Evolutionary conservation across 495 filamentous ascomycete species (phyloP).

Genomic region (Alectoria sarmentosa): DNA sequence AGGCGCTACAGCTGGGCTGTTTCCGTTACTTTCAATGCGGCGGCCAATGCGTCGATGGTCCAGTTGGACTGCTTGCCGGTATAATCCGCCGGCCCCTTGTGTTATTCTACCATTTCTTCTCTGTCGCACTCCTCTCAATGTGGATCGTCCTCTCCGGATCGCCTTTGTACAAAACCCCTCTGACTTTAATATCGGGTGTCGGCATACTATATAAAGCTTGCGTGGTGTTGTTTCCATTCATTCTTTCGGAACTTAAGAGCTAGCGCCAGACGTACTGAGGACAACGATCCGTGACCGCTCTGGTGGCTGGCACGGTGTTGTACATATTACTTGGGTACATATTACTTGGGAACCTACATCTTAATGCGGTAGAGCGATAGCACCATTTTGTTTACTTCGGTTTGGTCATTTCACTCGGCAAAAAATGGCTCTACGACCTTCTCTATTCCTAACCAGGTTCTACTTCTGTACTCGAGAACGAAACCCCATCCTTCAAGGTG

Average conservation of each 20-base stretch:
- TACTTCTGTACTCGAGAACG: too few relatives aligned
- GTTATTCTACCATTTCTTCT: constrained; percentile 89
- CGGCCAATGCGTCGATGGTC: constrained; percentile 60
- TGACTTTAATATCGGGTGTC: constrained; percentile 52
- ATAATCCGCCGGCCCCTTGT: constrained; percentile 70
- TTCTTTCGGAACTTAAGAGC: constrained; percentile 50
- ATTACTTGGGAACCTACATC: background rate
- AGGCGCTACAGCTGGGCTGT: constrained; percentile 79
- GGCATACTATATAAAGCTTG: constrained; percentile 82
- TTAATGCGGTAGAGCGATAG: background rate
- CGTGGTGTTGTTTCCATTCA: constrained; percentile 80
- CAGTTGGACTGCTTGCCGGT: constrained; percentile 76
- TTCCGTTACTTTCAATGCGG: constrained; percentile 88
- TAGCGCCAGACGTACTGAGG: background rate
- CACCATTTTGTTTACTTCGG: too few relatives aligned
- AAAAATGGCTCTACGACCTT: too few relatives aligned
- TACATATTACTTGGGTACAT: background rate
- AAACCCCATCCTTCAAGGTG: too few relatives aligned
- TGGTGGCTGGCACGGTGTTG: background rate
- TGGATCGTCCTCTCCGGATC: constrained; percentile 59
- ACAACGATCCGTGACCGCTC: background rate
- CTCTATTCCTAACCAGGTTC: too few relatives aligned
- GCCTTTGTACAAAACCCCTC: constrained; percentile 52
- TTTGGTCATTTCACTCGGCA: too few relatives aligned
- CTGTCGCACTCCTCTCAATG: constrained; percentile 81